Conservation (phyloP, 495 filamentous ascomycete species). For the Talaromyces ruber region DNA sequence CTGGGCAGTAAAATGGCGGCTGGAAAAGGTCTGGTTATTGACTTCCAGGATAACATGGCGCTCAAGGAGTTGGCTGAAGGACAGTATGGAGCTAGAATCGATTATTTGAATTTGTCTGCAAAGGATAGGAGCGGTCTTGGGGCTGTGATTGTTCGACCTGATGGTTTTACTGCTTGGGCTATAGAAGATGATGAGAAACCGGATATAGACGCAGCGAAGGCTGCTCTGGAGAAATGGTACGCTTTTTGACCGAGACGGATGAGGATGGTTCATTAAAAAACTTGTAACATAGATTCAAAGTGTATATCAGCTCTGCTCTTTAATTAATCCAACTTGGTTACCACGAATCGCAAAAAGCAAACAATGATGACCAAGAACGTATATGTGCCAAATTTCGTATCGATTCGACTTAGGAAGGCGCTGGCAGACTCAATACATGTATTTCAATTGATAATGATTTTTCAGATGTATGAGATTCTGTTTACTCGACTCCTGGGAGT, state of each 20-base stretch:
- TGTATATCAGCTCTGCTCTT: background rate
- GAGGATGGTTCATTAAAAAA: background rate
- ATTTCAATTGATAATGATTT: too few relatives aligned
- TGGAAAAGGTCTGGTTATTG: constrained; percentile 15
- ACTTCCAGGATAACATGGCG: constrained; percentile 8
- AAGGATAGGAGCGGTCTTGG: constrained; percentile 15
- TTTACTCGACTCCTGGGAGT: background rate
- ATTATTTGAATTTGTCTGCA: constrained; percentile 13
- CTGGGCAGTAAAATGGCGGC: constrained; percentile 14
- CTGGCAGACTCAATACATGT: background rate
- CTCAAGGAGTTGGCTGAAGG: background rate
- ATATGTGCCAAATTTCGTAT: background rate
- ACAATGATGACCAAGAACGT: background rate
- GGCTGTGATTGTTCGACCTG: constrained; percentile 21
- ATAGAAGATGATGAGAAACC: constrained; percentile 6
- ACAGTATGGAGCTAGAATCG: constrained; percentile 10
- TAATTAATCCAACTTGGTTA: background rate
- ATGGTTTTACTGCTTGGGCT: constrained; percentile 23
- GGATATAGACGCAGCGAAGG: constrained; percentile 11
- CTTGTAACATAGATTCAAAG: background rate
- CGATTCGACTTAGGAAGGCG: background rate
- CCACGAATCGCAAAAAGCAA: background rate
- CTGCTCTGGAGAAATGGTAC: constrained; percentile 7
- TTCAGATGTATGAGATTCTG: background rate
- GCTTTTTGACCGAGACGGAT: background rate